phyloP scores from a whole-genome alignment of 2,329 filamentous ascomycete genomes.

The Pseudohalonectria lignicola region DNA sequence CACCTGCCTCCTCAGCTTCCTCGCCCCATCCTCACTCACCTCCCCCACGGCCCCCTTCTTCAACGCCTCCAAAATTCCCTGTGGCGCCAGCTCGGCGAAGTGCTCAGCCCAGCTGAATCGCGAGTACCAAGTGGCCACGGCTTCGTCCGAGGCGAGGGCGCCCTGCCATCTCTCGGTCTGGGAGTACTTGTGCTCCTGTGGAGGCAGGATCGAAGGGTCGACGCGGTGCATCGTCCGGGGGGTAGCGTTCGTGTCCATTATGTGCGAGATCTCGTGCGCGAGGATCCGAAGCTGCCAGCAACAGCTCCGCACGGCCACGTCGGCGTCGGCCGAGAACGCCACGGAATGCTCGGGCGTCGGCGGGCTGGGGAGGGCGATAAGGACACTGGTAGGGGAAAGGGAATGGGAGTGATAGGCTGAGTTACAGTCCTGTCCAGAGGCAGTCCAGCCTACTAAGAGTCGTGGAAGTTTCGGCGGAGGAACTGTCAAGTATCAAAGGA shows the following conservation, averaged over 20 bases:
- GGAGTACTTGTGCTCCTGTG: background rate
- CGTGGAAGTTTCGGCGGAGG: too few species aligned
- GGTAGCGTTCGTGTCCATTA: background rate
- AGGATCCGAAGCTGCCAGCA: constrained; percentile 1
- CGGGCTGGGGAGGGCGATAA: background rate
- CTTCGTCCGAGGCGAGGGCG: background rate
- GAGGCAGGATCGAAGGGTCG: too few species aligned
- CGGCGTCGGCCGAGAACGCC: background rate
- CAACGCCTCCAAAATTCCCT: constrained; percentile 1
- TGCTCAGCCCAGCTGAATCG: constrained; percentile 2
- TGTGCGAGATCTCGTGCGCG: constrained; percentile 3
- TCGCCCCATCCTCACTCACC: background rate
- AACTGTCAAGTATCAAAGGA: too few species aligned
- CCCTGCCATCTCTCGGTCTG: background rate
- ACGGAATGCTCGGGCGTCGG: too few species aligned
- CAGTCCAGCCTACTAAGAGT: too few species aligned
- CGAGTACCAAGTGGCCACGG: background rate
- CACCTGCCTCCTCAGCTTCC: background rate
- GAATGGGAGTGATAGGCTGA: too few species aligned
- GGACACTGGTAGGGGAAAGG: too few species aligned
- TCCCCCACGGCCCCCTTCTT: background rate
- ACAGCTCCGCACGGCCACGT: constrained; percentile 1
- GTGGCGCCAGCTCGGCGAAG: constrained; percentile 3
- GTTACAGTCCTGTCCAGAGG: too few species aligned
- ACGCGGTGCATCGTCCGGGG: background rate